Base-by-base conservation (phyloP, 768 basidiomycete species). In the Lyophyllum decastes region DNA sequence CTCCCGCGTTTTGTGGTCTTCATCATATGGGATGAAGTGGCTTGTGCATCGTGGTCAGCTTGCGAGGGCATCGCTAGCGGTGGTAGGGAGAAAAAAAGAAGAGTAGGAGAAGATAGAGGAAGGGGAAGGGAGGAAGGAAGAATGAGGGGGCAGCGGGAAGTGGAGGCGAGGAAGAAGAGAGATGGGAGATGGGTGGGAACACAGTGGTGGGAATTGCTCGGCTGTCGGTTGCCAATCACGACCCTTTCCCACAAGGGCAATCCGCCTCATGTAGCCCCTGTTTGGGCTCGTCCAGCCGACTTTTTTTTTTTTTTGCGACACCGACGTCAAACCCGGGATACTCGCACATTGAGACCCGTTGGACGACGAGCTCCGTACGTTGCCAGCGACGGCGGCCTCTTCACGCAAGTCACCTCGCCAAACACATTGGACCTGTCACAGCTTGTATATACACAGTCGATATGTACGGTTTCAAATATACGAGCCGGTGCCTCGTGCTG, bases 1-100 rank as follows among this genome's bases (percentile, higher is more conserved):
- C 95, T 83, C 60, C 95, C 95, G 69, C 95, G 87, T 80, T 94
- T 93, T 70, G 95, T 96, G 14, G 92, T 96, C 85, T 96, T 95
- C 95, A 98, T 97, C 92, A 96, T 92, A 73, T 96, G 95, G 25
- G 92, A 93, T 41, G 90, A 86, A 62, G 83, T 84, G 41, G 84
- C 79, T 65, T 82, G 82, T 27, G 82, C 76, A 49, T 80, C 71
- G 67, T 66, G 53, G 62, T 82, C 82, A 56, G 78, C 64, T 60
- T 70, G 66, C 35, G 69, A 65, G 51, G 75, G 69, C 75, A 79
- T 77, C 62, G 68, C 67, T 61, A 55, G 56, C 58, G 59, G 64
- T 66, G 63, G 45, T 83, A 54, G 80, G 81, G 62, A 83, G 87
- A 70, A 77, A 68, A 66, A 66, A 70, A 67, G 73, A 63, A 69